These are phyloP conservation scores for Myxozyma lipomycoides DNA, from an alignment of 805 yeast species.

Conservation along the genomic window DNA sequence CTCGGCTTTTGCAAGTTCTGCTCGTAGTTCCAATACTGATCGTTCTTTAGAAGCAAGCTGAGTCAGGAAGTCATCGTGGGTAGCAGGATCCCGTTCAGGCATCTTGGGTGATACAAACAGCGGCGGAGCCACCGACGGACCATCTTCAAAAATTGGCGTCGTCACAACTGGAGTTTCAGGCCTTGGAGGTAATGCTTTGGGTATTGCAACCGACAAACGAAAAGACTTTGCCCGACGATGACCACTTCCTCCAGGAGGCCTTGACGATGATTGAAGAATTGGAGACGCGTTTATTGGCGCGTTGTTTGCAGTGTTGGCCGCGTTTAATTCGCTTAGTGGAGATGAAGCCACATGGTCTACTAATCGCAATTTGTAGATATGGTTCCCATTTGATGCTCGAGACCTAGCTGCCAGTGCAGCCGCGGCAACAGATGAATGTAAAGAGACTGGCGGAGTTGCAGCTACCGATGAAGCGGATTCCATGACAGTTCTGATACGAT, in stretches of 20 bases:
- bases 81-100: constrained; percentile 12
- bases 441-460: constrained; percentile 6
- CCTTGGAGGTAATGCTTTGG: constrained; percentile 17
- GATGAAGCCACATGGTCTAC: constrained; percentile 19
- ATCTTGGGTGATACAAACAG: constrained; percentile 22
- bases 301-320: too few species aligned
- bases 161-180: constrained; percentile 11
- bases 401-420: constrained; percentile 10
- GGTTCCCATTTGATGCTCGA: constrained; percentile 24
- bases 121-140: constrained; percentile 11
- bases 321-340: too few species aligned
- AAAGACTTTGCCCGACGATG: constrained; percentile 19
- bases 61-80: constrained; percentile 29
- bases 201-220: constrained; percentile 16
- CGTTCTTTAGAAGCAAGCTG: constrained; percentile 41
- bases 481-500: not conserved
- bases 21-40: constrained; percentile 38
- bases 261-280: not conserved
- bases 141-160: not conserved
- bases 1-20: constrained; percentile 39
- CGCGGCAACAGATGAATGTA: constrained; percentile 1
- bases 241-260: constrained; percentile 3
- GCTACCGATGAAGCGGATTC: not conserved
- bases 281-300: too few species aligned
- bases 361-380: constrained; percentile 22